phyloP scores from a whole-genome alignment of 768 basidiomycete genomes.

The Lentinula sp. region DNA sequence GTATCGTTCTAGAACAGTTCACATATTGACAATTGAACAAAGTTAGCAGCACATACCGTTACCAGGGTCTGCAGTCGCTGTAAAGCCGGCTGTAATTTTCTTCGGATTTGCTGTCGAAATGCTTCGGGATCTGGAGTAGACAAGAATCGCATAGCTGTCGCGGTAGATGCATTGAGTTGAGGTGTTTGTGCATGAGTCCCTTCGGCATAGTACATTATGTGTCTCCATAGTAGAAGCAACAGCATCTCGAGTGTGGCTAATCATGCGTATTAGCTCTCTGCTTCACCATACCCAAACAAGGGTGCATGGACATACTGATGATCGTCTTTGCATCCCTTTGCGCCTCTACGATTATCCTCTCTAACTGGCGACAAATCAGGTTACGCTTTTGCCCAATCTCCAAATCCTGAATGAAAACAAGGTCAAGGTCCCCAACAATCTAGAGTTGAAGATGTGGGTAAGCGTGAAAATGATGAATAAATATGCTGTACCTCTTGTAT shows the following conservation, averaged over 20 bases:
- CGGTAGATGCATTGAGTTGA: constrained; percentile 15
- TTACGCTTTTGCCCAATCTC: constrained; percentile 65
- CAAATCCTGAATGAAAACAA: constrained; percentile 55
- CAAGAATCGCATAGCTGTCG: constrained; percentile 49
- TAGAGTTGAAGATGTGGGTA: constrained; percentile 14
- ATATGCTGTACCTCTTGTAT: constrained; percentile 51
- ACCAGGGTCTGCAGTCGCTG: constrained; percentile 49
- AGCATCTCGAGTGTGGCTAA: constrained; percentile 73
- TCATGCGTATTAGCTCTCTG: background rate
- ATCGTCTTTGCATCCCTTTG: constrained; percentile 45
- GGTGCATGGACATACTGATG: constrained; percentile 38
- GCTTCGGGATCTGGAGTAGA: constrained; percentile 49
- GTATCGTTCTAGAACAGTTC: constrained; percentile 30
- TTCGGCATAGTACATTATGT: constrained; percentile 60
- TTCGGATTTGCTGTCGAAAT: constrained; percentile 52
- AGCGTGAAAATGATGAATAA: constrained; percentile 8
- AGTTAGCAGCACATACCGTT: constrained; percentile 27
- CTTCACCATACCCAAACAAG: background rate
- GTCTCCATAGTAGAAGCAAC: constrained; percentile 75
- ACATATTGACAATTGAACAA: constrained; percentile 9
- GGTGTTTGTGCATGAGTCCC: constrained; percentile 23
- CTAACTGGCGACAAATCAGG: constrained; percentile 59
- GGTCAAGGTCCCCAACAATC: constrained; percentile 47
- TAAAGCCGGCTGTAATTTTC: constrained; percentile 49
- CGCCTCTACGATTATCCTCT: constrained; percentile 30